A percentile compares a stretch with the other conserved stretches of the same genome.
phyloP scores from a whole-genome alignment of 2,329 filamentous ascomycete species.

The Botryotinia globosa region DNA sequence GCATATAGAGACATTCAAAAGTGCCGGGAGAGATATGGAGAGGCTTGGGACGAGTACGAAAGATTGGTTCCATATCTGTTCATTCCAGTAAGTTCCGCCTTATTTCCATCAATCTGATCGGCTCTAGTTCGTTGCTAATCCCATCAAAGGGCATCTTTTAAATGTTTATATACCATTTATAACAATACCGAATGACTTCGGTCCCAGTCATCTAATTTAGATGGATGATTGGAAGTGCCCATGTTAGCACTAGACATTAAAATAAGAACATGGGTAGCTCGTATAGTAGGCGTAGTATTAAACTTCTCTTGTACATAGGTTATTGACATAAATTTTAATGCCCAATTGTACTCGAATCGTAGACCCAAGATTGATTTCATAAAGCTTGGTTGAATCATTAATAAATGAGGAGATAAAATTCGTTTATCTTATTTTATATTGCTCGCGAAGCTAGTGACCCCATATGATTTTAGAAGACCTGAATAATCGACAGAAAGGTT shows the following conservation, averaged over 20 bases:
- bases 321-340: constrained; percentile 11
- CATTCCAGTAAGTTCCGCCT: constrained; percentile 57
- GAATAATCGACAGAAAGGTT: background rate
- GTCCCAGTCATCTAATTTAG: background rate
- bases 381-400: background rate
- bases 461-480: background rate
- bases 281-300: background rate
- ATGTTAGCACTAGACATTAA: background rate
- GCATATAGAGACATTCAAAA: constrained; percentile 71
- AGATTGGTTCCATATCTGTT: constrained; percentile 78
- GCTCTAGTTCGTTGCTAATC: background rate
- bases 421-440: background rate
- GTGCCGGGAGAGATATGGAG: constrained; percentile 75
- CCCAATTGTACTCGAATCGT: constrained; percentile 1
- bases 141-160: constrained; percentile 6
- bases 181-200: background rate
- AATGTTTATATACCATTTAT: background rate
- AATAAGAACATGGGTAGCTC: background rate
- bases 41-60: constrained; percentile 80
- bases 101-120: background rate
- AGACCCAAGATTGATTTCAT: background rate
- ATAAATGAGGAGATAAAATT: background rate
- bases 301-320: constrained; percentile 15
- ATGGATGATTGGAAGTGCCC: background rate
- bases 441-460: background rate